A percentile compares a stretch with the other conserved stretches of the same genome.
Conservation (phyloP, 2,329 filamentous ascomycete species). For the Akanthomyces dipterigenus region DNA sequence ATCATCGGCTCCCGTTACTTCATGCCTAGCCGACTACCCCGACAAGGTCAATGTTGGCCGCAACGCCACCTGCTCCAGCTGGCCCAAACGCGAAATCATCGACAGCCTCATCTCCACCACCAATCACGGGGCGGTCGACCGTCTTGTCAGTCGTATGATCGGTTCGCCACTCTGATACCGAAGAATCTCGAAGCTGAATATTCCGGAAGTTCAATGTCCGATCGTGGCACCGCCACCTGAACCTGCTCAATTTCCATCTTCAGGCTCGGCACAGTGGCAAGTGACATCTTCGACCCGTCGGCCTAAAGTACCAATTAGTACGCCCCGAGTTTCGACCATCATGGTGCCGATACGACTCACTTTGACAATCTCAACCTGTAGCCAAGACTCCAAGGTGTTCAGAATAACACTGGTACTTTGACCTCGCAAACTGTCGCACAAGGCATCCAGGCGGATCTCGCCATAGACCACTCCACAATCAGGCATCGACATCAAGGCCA, state of each 20-base stretch:
- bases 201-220: constrained; percentile 2
- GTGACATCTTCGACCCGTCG: not conserved
- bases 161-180: not conserved
- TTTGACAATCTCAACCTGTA: constrained; percentile 29
- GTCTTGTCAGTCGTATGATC: not conserved
- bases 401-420: not conserved
- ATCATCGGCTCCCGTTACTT: not conserved
- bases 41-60: not conserved
- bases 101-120: not conserved
- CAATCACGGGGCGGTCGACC: not conserved
- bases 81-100: not conserved
- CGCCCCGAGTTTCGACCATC: not conserved
- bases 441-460: constrained; percentile 43
- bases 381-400: not conserved
- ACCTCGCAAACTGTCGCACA: not conserved
- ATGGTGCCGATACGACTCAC: constrained; percentile 15
- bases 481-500: constrained; percentile 32
- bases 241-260: not conserved
- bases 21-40: not conserved
- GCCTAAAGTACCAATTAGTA: not conserved
- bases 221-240: not conserved
- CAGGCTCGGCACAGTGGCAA: not conserved
- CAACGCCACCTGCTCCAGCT: not conserved
- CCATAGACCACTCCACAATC: constrained; percentile 25
- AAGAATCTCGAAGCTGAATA: not conserved